Evolutionary conservation across 306 rosid genomes (phyloP).

Genomic region (Erythrophleum fordii): DNA sequence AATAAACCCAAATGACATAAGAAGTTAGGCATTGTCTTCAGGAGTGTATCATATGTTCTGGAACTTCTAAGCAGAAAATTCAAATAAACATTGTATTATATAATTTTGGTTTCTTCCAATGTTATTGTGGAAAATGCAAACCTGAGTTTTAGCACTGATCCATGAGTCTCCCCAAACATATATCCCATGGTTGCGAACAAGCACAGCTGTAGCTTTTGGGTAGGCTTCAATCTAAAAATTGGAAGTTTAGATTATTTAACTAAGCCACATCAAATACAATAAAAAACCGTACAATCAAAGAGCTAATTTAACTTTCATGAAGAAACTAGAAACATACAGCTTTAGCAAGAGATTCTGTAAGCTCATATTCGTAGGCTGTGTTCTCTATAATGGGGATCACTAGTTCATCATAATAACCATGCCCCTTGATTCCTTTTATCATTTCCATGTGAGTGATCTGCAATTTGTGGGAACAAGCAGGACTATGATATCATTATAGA

Average conservation of each 20-base stretch:
- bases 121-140: slow-evolving; percentile 44
- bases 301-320: slow-evolving; percentile 1
- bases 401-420: slow-evolving; percentile 96
- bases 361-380: slow-evolving; percentile 87
- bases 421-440: slow-evolving; percentile 99
- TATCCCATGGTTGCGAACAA: slow-evolving; percentile 97
- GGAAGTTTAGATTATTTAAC: slow-evolving; percentile 29
- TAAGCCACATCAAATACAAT: slow-evolving; percentile 8
- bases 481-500: slow-evolving; percentile 5
- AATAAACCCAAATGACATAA: slow-evolving; percentile 13
- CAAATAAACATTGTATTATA: slow-evolving; percentile 14
- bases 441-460: slow-evolving; percentile 99
- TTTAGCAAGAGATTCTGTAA: slow-evolving; percentile 88
- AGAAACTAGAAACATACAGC: slow-evolving; percentile 73
- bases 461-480: slow-evolving; percentile 41
- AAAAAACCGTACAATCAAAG: background rate
- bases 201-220: slow-evolving; percentile 96
- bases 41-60: slow-evolving; percentile 4
- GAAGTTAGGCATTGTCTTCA: background rate
- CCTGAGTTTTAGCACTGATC: slow-evolving; percentile 97
- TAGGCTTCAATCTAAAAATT: slow-evolving; percentile 77
- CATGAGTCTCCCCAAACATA: slow-evolving; percentile 97
- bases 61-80: slow-evolving; percentile 31
- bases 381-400: slow-evolving; percentile 95
- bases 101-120: background rate